Base-by-base conservation (phyloP, 2,329 filamentous ascomycete genomes). In the Lomentospora prolificans region DNA sequence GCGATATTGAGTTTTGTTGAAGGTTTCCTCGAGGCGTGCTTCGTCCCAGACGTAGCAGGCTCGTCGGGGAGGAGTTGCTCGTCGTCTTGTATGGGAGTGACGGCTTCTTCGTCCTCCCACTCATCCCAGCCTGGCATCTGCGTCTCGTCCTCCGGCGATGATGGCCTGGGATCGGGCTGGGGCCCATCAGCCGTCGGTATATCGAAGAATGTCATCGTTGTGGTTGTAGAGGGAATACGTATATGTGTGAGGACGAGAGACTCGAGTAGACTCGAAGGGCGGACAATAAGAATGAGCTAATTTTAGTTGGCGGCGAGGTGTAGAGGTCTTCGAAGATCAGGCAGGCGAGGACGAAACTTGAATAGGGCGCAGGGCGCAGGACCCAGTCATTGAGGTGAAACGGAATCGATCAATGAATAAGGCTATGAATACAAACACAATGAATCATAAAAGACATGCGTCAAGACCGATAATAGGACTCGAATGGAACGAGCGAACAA, bases 61-160 rank as follows among this genome's bases (percentile, higher is more conserved):
- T 56, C 57, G 44, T 57, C 53, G 6, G 55, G 48, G 27, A 69
- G 65, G 33, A 66, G 64, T 55, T 67, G 61, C 56, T 71, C 69
- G 56, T 73, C 69, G 33, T 64, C 67, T 22, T 69, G 63, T 19
- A 72, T 69, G 55, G 59, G 59, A 8, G 59, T 59, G 25, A 57
- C 53, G 8, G 56, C 55, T 10, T 54, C 58, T 31, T 78, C 75
- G 58, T 78, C 75, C 55, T 77, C 73, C 77, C 77, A 80, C 27
- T 78, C 75, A 58, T 79, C 76, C 77, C 77, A 79, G 7, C 78
- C 75, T 12, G 39, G 39, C 12, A n/a, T 48, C 44, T 27, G 8
- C 5, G 39, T 14, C 27, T 53, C 12, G 19, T 39, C 27, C 27
- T 50, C 30, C 7, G 30, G 31, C 19, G 39, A 10, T 33, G 22